Conservation (phyloP, 2,329 filamentous ascomycete genomes). For the Fusarium tanahbumbuense region DNA sequence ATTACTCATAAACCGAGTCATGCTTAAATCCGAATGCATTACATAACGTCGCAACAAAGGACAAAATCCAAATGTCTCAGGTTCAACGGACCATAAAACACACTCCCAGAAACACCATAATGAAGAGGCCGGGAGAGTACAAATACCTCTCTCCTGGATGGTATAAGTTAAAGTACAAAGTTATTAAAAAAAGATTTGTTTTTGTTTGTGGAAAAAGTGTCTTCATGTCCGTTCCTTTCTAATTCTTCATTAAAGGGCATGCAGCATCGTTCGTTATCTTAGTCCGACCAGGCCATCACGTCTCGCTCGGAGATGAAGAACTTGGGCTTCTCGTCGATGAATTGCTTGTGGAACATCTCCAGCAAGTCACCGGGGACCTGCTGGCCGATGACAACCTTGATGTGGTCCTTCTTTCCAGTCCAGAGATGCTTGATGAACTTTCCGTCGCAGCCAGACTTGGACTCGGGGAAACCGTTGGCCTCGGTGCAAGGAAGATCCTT, state of each 20-base stretch:
- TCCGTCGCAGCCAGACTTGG: slow-evolving; percentile 53
- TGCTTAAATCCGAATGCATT: slow-evolving; percentile 37
- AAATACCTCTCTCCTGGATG: slow-evolving; percentile 33
- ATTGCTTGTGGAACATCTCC: slow-evolving; percentile 53
- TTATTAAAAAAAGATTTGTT: slow-evolving; percentile 42
- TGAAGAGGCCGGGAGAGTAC: slow-evolving; percentile 27
- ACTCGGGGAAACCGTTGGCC: slow-evolving; percentile 58
- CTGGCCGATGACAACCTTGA: slow-evolving; percentile 54
- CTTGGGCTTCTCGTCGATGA: slow-evolving; percentile 48
- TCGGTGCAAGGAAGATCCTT: slow-evolving; percentile 56
- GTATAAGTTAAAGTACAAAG: slow-evolving; percentile 44
- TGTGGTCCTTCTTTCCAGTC: slow-evolving; percentile 55
- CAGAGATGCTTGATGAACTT: slow-evolving; percentile 58
- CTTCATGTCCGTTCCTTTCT: slow-evolving; percentile 32
- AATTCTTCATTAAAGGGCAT: slow-evolving; percentile 38
- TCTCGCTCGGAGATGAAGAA: slow-evolving; percentile 53
- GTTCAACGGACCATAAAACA: slow-evolving; percentile 36
- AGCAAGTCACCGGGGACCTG: slow-evolving; percentile 54
- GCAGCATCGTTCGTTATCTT: slow-evolving; percentile 34
- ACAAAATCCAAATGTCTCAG: slow-evolving; percentile 42
- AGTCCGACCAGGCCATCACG: slow-evolving; percentile 46
- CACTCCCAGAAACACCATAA: slow-evolving; percentile 45
- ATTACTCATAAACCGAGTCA: slow-evolving; percentile 37
- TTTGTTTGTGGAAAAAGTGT: slow-evolving; percentile 21
- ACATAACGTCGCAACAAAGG: slow-evolving; percentile 10